These are phyloP conservation scores for Tuber microsphaerosporum DNA, from an alignment of 495 filamentous ascomycete species.

Conservation along the genomic window DNA sequence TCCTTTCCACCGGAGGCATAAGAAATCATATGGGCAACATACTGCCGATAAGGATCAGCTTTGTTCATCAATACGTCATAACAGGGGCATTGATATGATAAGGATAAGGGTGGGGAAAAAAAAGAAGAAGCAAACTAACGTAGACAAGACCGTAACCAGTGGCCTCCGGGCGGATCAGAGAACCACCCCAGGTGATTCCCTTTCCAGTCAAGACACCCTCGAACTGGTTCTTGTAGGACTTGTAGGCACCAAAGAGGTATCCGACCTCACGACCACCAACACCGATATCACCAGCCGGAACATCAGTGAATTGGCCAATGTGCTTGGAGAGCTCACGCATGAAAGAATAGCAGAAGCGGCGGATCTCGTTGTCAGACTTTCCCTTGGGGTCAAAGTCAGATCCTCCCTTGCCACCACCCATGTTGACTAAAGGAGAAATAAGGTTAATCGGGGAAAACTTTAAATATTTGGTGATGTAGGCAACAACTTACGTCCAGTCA, in stretches of 20 bases:
- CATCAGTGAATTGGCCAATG: conserved; percentile 93
- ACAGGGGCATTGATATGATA: background rate
- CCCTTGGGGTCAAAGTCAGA: conserved; percentile 99
- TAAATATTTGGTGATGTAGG: background rate
- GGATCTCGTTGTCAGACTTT: conserved; percentile 95
- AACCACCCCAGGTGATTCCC: conserved; percentile 86
- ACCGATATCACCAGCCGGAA: conserved; percentile 91
- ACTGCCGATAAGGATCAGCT: conserved; percentile 41
- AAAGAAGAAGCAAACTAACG: conserved; percentile 28
- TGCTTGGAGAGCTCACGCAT: conserved; percentile 92
- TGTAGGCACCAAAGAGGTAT: conserved; percentile 93
- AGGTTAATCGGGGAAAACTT: conserved; percentile 18
- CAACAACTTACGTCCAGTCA: conserved; percentile 74
- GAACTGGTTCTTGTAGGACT: conserved; percentile 77
- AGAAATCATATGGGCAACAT: conserved; percentile 91
- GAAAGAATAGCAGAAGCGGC: conserved; percentile 92
- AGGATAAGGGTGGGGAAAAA: background rate
- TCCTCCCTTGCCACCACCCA: conserved; percentile 97
- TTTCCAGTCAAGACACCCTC: conserved; percentile 95
- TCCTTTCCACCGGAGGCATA: conserved; percentile 74
- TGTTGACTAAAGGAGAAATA: conserved; percentile 58
- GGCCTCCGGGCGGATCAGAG: conserved; percentile 90
- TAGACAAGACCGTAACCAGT: conserved; percentile 97
- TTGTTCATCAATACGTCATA: background rate
- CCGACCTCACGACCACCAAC: conserved; percentile 84